Percentiles rank a stretch among this genome's conserved stretches.
These are phyloP conservation scores for Aspergillus quadrilineatus DNA, from an alignment of 2,329 filamentous ascomycete species.

Conservation along the genomic window DNA sequence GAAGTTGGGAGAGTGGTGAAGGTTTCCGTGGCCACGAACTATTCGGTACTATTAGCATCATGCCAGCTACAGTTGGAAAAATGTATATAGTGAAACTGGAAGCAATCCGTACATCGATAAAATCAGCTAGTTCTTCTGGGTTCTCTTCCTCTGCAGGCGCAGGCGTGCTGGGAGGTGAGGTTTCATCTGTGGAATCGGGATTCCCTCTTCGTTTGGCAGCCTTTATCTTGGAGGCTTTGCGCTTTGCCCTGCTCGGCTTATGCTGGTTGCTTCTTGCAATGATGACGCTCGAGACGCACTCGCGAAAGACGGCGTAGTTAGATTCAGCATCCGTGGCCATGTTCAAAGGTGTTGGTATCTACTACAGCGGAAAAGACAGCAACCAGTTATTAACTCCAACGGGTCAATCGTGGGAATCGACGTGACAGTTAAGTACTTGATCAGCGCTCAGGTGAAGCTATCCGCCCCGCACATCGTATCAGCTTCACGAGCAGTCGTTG, in stretches of 20 bases:
- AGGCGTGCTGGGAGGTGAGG: slow-evolving; percentile 3
- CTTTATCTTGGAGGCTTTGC: slow-evolving; percentile 21
- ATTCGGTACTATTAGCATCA: neutral
- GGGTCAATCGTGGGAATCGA: neutral
- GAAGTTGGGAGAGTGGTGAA: slow-evolving; percentile 64
- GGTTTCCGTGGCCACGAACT: slow-evolving; percentile 69
- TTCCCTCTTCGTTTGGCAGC: slow-evolving; percentile 18
- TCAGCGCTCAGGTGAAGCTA: too few relatives aligned
- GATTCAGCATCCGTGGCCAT: slow-evolving; percentile 41
- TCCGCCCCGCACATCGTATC: too few relatives aligned
- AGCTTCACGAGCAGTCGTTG: too few relatives aligned
- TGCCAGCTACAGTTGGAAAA: neutral
- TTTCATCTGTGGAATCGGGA: slow-evolving; percentile 15
- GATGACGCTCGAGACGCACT: slow-evolving; percentile 69
- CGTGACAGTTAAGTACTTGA: too few relatives aligned
- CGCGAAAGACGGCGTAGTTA: slow-evolving; percentile 70
- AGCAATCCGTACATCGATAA: slow-evolving; percentile 61
- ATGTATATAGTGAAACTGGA: neutral
- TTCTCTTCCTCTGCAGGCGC: slow-evolving; percentile 38
- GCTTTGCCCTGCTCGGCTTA: slow-evolving; percentile 46
- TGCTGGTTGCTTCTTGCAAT: slow-evolving; percentile 58
- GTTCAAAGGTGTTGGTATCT: too few relatives aligned
- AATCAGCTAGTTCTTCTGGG: slow-evolving; percentile 72
- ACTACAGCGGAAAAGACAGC: too few relatives aligned
- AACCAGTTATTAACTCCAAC: neutral